phyloP scores from a whole-genome alignment of 2,329 filamentous ascomycete species.

The Fusarium virguliforme region DNA sequence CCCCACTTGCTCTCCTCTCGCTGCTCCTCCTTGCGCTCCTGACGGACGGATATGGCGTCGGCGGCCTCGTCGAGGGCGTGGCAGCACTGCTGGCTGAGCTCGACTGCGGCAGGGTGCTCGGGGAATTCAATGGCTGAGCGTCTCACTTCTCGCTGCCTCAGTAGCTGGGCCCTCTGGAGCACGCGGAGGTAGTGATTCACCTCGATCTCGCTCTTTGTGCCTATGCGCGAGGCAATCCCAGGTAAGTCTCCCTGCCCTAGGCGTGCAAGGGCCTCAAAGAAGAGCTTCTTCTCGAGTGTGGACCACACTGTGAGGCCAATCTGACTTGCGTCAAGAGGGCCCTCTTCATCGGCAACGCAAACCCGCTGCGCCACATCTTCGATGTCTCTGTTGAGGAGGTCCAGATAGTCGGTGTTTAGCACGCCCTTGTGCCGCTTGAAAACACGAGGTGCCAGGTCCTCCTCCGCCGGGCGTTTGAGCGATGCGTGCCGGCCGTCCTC shows the following conservation, averaged over 20 bases:
- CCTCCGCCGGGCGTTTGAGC: constrained; percentile 54
- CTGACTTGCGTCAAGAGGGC: constrained; percentile 65
- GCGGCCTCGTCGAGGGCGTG: constrained; percentile 77
- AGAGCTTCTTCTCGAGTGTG: constrained; percentile 75
- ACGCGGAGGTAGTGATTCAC: constrained; percentile 78
- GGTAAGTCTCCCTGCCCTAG: constrained; percentile 75
- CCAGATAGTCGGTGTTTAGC: constrained; percentile 65
- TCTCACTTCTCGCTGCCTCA: constrained; percentile 57
- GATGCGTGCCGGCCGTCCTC: constrained; percentile 35
- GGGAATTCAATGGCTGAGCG: constrained; percentile 60
- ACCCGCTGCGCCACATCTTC: constrained; percentile 64
- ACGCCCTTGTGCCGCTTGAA: constrained; percentile 64
- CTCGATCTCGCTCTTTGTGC: constrained; percentile 82
- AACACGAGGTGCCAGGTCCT: constrained; percentile 49
- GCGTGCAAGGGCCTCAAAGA: constrained; percentile 77
- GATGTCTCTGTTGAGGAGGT: constrained; percentile 72
- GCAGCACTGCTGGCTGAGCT: constrained; percentile 78
- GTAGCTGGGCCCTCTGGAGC: constrained; percentile 68
- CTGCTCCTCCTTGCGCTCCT: constrained; percentile 75
- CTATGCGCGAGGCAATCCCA: constrained; percentile 75
- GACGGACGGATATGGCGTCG: constrained; percentile 74
- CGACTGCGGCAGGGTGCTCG: constrained; percentile 80
- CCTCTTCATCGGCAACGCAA: constrained; percentile 52
- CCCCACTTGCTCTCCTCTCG: constrained; percentile 75
- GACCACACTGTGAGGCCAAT: constrained; percentile 82